A percentile compares a stretch with the other conserved stretches of the same genome.
These are phyloP conservation scores for Encephalitozoon intestinalis DNA, from an alignment of 371 early-diverging fungal species.

Conservation along the genomic window DNA sequence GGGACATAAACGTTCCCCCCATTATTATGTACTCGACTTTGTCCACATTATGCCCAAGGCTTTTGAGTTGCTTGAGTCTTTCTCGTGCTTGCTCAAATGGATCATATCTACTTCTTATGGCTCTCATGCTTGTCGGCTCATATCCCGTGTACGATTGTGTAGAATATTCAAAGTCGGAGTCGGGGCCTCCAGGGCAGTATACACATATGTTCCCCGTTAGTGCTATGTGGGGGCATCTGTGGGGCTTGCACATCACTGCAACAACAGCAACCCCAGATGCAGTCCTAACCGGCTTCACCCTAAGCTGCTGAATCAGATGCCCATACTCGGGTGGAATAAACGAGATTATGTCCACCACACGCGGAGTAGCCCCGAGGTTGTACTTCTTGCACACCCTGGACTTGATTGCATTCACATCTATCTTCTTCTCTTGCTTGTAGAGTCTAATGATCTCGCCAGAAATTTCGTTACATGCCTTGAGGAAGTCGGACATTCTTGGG, in stretches of 20 bases:
- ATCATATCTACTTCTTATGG: slow-evolving; percentile 93
- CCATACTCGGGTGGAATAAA: slow-evolving; percentile 89
- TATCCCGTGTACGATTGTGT: slow-evolving; percentile 99
- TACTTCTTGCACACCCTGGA: slow-evolving; percentile 53
- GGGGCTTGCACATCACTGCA: slow-evolving; percentile 99
- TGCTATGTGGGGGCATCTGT: slow-evolving; percentile 98
- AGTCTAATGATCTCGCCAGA: slow-evolving; percentile 40
- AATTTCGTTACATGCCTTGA: slow-evolving; percentile 50
- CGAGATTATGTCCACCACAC: slow-evolving; percentile 93
- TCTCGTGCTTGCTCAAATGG: slow-evolving; percentile 91
- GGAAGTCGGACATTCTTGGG: slow-evolving; percentile 42
- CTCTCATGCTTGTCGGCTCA: slow-evolving; percentile 99
- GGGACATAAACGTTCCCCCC: slow-evolving; percentile 99
- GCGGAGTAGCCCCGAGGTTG: slow-evolving; percentile 67
- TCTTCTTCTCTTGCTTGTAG: slow-evolving; percentile 49
- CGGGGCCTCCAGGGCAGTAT: slow-evolving; percentile 99
- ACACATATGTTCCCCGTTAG: slow-evolving; percentile 96
- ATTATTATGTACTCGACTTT: slow-evolving; percentile 98
- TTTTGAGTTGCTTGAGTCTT: slow-evolving; percentile 82
- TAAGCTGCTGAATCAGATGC: slow-evolving; percentile 72
- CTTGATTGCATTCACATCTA: slow-evolving; percentile 47
- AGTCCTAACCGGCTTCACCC: slow-evolving; percentile 93
- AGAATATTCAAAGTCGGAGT: slow-evolving; percentile 99
- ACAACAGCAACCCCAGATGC: slow-evolving; percentile 97
- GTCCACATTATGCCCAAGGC: slow-evolving; percentile 88